A percentile compares a stretch with the other conserved stretches of the same genome.
Evolutionary conservation across 306 rosid species (phyloP).

Genomic region (Glycine latifolia): DNA sequence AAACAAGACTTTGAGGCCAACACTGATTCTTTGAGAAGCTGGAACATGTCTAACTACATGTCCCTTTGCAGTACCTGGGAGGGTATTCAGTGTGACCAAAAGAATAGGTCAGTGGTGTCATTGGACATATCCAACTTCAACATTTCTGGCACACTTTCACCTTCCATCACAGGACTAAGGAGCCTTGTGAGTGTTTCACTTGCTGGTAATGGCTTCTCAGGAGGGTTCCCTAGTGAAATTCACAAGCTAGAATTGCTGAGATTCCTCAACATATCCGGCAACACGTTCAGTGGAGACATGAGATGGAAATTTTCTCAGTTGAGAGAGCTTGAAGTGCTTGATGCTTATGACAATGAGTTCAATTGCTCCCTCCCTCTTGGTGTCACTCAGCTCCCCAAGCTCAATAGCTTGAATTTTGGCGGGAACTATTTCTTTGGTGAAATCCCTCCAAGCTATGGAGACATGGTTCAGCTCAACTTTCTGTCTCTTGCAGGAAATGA

Average conservation of each 20-base stretch:
- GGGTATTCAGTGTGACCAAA: constrained; percentile 70
- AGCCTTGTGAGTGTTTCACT: constrained; percentile 58
- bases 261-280: constrained; percentile 80
- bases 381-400: constrained; percentile 55
- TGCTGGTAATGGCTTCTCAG: constrained; percentile 60
- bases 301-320: constrained; percentile 62
- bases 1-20: constrained; percentile 61
- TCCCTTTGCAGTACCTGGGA: constrained; percentile 73
- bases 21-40: constrained; percentile 49
- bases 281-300: constrained; percentile 69
- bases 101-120: constrained; percentile 61
- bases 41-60: constrained; percentile 68
- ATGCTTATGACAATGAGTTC: constrained; percentile 82
- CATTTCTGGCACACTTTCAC: constrained; percentile 73
- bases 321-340: constrained; percentile 58
- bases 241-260: constrained; percentile 58
- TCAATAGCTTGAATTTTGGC: constrained; percentile 69
- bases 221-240: constrained; percentile 53
- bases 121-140: constrained; percentile 72
- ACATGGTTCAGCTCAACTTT: constrained; percentile 59
- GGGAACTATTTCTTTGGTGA: constrained; percentile 78
- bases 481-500: constrained; percentile 89
- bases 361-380: constrained; percentile 74
- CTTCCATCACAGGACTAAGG: constrained; percentile 60
- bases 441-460: constrained; percentile 75